Conservation (phyloP, 2,329 filamentous ascomycete species). For the Tolypocladium tropicale region DNA sequence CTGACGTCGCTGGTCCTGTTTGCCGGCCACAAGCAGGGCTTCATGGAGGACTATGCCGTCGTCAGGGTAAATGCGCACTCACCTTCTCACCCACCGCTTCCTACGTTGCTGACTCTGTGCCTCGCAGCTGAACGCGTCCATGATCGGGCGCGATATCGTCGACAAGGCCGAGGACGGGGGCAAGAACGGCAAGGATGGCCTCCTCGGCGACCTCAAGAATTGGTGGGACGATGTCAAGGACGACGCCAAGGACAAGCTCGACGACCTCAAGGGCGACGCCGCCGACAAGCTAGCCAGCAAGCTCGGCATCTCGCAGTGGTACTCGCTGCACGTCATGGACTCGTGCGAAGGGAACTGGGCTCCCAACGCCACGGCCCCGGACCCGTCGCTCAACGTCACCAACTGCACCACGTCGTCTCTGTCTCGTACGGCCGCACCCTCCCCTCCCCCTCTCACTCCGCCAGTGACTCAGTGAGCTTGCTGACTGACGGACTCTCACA, state of each 20-base stretch:
- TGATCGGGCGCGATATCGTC: conserved; percentile 24
- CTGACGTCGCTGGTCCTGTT: conserved; percentile 29
- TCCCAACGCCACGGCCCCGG: conserved; percentile 28
- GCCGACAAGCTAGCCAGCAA: conserved; percentile 28
- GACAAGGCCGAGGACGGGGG: conserved; percentile 14
- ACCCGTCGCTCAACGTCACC: conserved; percentile 29
- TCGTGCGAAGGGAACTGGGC: conserved; percentile 35
- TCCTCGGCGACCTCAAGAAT: conserved; percentile 19
- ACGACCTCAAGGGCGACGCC: conserved; percentile 27
- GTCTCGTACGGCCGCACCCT: conserved; percentile 30
- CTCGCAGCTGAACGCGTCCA: conserved; percentile 26
- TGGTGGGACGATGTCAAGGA: conserved; percentile 20
- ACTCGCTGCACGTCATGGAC: conserved; percentile 38
- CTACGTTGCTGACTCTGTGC: not conserved
- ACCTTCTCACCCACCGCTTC: not conserved
- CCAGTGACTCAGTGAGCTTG: not conserved
- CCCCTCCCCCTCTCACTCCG: not conserved
- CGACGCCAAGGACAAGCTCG: conserved; percentile 25
- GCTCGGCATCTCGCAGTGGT: conserved; percentile 41
- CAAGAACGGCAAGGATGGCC: conserved; percentile 10
- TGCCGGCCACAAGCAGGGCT: conserved; percentile 27
- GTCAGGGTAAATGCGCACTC: conserved; percentile 21
- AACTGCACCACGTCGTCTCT: conserved; percentile 31
- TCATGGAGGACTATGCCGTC: conserved; percentile 33
- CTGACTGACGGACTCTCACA: conserved; percentile 6